Evolutionary conservation across 345 rosid genomes (phyloP), one percentile per base, ranked within the genome.

Genomic region (Arabis hirsuta): DNA sequence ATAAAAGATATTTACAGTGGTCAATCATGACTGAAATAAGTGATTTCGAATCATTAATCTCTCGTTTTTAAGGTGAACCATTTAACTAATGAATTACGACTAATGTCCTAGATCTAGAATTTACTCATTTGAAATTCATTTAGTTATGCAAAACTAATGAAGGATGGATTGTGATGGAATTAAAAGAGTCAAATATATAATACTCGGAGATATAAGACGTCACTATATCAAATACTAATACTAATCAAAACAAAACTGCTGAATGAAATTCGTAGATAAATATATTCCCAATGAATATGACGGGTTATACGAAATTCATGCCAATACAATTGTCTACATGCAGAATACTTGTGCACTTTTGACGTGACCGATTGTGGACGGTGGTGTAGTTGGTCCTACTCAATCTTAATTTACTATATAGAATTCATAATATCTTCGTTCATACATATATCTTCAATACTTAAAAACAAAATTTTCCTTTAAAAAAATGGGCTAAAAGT

Each of bases 261-360:
- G n/a, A 53, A 62, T 16, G 8, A 9, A 71, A 22, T 31, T 12
- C 16, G 29, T 38, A 58, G 7, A 34, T 34, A 69, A 9, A 32
- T 19, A 43, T 8, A 71, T 41, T 51, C 46, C 9, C 1, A 19
- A 34, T 54, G 70, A 54, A 44, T 20, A 45, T 55, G 70, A 55
- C 55, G 48, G 56, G 50, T 63, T 62, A 64, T 20, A 63, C 56
- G 56, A 63, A 44, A 63, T 72, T 72, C 56, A 22, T 72, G 70
- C 56, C 63, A 54, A 44, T 32, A 32, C 4, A 72, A 72, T 62
- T 72, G 76, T 54, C 76, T 29, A 45, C 56, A 72, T 72, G 70
- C 76, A 72, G 69, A 72, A 54, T 62, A 62, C 26, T 53, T 42
- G 4, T 44, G 69, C 32, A 72, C 10, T 22, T 45, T 45, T 44